A percentile compares a stretch with the other conserved stretches of the same genome.
Conservation (phyloP, 441 rosid species). For the Populus hybrid region DNA sequence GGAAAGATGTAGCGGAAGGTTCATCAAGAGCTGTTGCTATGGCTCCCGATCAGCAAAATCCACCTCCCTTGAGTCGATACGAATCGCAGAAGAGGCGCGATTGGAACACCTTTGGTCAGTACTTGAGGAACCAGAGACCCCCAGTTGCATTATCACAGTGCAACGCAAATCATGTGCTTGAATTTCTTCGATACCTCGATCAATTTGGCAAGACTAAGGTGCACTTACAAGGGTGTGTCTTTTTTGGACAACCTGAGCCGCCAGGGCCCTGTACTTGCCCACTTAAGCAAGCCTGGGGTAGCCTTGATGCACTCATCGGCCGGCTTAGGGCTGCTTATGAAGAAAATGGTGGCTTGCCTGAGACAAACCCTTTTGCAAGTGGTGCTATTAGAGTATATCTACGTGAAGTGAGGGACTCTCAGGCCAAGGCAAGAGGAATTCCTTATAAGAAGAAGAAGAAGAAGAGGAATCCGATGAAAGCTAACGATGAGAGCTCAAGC, state of each 20-base stretch:
- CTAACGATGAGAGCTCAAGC: constrained; percentile 34
- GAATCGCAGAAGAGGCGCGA: constrained; percentile 81
- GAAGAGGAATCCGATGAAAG: constrained; percentile 34
- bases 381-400: constrained; percentile 64
- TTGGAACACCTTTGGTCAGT: constrained; percentile 83
- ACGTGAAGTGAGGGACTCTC: constrained; percentile 73
- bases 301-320: constrained; percentile 86
- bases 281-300: constrained; percentile 82
- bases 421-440: constrained; percentile 77
- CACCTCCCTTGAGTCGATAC: constrained; percentile 61
- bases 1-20: constrained; percentile 51
- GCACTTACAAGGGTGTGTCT: constrained; percentile 68
- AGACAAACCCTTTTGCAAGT: constrained; percentile 77
- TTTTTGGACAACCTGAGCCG: constrained; percentile 76
- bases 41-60: constrained; percentile 26
- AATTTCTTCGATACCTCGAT: constrained; percentile 69
- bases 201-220: constrained; percentile 85
- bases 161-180: constrained; percentile 61
- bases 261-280: constrained; percentile 77
- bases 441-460: constrained; percentile 84
- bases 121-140: constrained; percentile 71
- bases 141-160: constrained; percentile 69
- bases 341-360: constrained; percentile 74
- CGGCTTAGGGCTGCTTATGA: constrained; percentile 80
- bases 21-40: constrained; percentile 31